Conservation (phyloP, 2,329 filamentous ascomycete species). For the Hymenoscyphus fraxineus region DNA sequence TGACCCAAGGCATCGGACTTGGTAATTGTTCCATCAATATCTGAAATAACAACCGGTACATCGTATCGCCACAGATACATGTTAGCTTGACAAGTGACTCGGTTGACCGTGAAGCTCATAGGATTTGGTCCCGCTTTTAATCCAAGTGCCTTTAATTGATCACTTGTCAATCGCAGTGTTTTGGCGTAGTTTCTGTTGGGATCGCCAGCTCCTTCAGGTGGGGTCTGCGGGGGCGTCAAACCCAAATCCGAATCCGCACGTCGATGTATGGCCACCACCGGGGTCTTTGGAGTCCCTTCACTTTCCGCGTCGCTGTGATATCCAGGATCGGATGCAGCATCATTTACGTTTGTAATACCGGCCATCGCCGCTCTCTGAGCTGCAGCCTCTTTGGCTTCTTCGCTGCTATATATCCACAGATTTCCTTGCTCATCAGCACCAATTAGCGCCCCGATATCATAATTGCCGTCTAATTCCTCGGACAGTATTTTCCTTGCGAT, state of each 20-base stretch:
- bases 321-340: conserved; percentile 86
- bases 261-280: conserved; percentile 48
- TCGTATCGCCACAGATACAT: conserved; percentile 95
- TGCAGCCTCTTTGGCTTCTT: conserved; percentile 89
- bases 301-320: conserved; percentile 86
- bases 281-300: conserved; percentile 48
- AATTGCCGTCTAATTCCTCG: conserved; percentile 89
- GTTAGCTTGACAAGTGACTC: conserved; percentile 83
- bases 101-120: conserved; percentile 95
- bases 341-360: conserved; percentile 43
- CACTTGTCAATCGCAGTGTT: conserved; percentile 88
- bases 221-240: conserved; percentile 60
- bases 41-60: conserved; percentile 92
- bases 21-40: conserved; percentile 98
- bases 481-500: conserved; percentile 87
- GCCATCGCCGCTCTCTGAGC: conserved; percentile 58
- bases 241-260: conserved; percentile 62
- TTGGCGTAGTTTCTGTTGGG: conserved; percentile 90
- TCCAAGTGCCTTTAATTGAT: conserved; percentile 83
- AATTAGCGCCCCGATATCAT: conserved; percentile 93
- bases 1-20: conserved; percentile 95
- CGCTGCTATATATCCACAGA: conserved; percentile 98
- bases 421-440: conserved; percentile 95
- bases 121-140: conserved; percentile 83
- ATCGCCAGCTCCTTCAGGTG: conserved; percentile 61